phyloP scores from a whole-genome alignment of 768 basidiomycete species.

The Auricularia sp. region DNA sequence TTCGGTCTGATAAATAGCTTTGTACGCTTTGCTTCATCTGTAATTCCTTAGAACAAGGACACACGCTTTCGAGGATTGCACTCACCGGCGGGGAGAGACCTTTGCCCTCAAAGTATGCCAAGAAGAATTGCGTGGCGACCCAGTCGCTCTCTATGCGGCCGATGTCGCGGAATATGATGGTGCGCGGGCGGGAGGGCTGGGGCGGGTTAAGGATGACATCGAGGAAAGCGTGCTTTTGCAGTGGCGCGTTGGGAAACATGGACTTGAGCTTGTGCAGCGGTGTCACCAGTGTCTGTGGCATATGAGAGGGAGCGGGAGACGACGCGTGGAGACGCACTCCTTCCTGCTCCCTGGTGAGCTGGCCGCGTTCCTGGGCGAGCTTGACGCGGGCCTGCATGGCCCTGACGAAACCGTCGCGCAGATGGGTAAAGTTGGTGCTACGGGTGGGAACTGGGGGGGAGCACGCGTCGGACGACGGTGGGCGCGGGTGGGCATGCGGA shows the following conservation, averaged over 20 bases:
- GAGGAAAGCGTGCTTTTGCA: slow-evolving; percentile 56
- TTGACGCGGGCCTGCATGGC: slow-evolving; percentile 55
- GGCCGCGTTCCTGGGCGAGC: slow-evolving; percentile 39
- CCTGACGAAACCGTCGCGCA: slow-evolving; percentile 77
- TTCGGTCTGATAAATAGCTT: not conserved
- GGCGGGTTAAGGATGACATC: slow-evolving; percentile 62
- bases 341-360: slow-evolving; percentile 44
- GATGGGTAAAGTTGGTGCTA: slow-evolving; percentile 64
- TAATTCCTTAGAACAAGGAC: too few species aligned
- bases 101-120: slow-evolving; percentile 10
- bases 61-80: not conserved
- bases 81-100: slow-evolving; percentile 11
- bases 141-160: slow-evolving; percentile 64
- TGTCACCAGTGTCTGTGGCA: slow-evolving; percentile 32
- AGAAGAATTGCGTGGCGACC: slow-evolving; percentile 38
- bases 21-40: slow-evolving; percentile 6
- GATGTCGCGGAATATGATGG: slow-evolving; percentile 59
- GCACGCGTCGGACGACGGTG: not conserved
- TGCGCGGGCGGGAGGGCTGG: slow-evolving; percentile 33
- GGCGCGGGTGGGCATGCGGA: not conserved
- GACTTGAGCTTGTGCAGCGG: slow-evolving; percentile 67
- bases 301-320: not conserved
- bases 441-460: slow-evolving; percentile 60
- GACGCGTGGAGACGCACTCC: slow-evolving; percentile 24
- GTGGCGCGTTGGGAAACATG: slow-evolving; percentile 60